These are phyloP conservation scores for Seminavis robusta DNA, from an alignment of 108 stramenopile species.

Conservation along the genomic window DNA sequence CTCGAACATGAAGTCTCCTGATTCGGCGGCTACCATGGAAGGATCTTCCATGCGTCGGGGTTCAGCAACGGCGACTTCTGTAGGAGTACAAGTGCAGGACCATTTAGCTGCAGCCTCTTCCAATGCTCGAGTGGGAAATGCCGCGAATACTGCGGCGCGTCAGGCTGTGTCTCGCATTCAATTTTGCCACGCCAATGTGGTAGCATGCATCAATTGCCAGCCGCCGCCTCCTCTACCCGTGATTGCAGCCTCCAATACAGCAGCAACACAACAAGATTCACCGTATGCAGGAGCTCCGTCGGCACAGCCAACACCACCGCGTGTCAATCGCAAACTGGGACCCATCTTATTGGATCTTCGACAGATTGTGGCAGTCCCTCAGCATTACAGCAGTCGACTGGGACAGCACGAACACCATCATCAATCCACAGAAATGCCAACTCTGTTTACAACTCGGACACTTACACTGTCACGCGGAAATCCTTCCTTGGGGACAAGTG, in stretches of 20 bases:
- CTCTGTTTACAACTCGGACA: slow-evolving; percentile 35
- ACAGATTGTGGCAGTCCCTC: slow-evolving; percentile 1
- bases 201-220: not conserved
- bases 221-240: not conserved
- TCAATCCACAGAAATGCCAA: not conserved
- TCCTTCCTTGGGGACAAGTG: slow-evolving; percentile 47
- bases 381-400: not conserved
- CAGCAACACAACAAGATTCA: no score
- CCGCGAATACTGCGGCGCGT: not conserved
- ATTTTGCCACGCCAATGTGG: not conserved
- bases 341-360: slow-evolving; percentile 36
- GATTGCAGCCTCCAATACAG: not conserved
- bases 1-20: not conserved
- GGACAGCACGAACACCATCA: not conserved
- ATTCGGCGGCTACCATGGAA: not conserved
- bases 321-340: slow-evolving; percentile 12
- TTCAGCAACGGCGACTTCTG: not conserved
- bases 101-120: not conserved
- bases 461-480: slow-evolving; percentile 50
- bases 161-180: not conserved
- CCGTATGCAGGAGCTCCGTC: no score
- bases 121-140: not conserved
- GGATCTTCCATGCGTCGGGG: not conserved
- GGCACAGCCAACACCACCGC: not conserved
- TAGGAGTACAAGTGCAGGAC: not conserved